Base-by-base conservation (phyloP, 148 eudicot species). In the Arbutus unedo region DNA sequence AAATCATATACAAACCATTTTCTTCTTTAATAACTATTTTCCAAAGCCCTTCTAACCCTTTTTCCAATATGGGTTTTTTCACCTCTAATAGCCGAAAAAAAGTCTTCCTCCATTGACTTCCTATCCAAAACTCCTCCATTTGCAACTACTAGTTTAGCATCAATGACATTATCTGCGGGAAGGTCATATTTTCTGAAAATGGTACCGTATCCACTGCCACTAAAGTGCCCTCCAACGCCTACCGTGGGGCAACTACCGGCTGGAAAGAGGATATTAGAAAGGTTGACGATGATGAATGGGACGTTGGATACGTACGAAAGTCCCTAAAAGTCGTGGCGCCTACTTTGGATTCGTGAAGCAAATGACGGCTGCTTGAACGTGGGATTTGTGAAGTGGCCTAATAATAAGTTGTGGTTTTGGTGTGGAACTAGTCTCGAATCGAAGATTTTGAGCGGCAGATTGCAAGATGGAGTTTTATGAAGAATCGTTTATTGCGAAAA, bases 141-240 rank as follows among this genome's bases (percentile, higher is more conserved):
- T 0, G 53, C 87, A 62, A 86, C 85, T 4, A 88, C 77, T 7
- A 88, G 80, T 25, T 45, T 47, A 5, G 91, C 91, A 57, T 88
- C 91, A 4, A 88, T 11, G 1, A 88, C 87, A 45, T 88, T 88
- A 47, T 88, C 91, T 2, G 86, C 89, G 18, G 84, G 86, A 47
- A 88, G 86, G 53, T 89, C 91, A 21, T 86, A 86, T 84, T 88
- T 88, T 56, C 91, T 80, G 84, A 88, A 84, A 86, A 88, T 84
- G 47, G 87, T 2, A 11, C 91, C 91, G 4, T 82, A 88, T 2
- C 86, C 91, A 0, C 89, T 89, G 16, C 91, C 91, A 0, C 84
- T 86, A 5, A 88, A 80, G 78, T 84, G 91, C 60, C 91, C 91
- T 0, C 91, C 91, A 43, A 88, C 57, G 45, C 91, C 91, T 31